phyloP scores from a whole-genome alignment of 495 filamentous ascomycete species.

The Aspergillus cavernicola region DNA sequence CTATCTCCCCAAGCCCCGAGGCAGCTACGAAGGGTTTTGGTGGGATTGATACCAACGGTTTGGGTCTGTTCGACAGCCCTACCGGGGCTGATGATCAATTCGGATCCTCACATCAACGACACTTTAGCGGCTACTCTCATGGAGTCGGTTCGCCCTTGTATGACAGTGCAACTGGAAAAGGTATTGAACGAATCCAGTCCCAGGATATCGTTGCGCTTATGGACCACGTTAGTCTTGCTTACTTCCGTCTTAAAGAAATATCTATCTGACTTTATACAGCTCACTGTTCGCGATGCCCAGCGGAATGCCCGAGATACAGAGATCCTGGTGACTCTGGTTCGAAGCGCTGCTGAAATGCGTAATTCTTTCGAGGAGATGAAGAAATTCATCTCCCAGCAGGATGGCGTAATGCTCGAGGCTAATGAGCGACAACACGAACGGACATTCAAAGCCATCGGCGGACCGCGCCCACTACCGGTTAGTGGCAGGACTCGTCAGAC shows the following conservation, averaged over 20 bases:
- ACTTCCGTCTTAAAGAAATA: neutral
- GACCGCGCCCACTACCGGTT: constrained; percentile 80
- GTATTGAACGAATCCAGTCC: constrained; percentile 89
- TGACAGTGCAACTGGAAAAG: constrained; percentile 82
- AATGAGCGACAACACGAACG: constrained; percentile 84
- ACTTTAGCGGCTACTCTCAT: constrained; percentile 87
- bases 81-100: constrained; percentile 60
- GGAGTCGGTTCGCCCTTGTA: constrained; percentile 75
- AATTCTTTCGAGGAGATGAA: constrained; percentile 97
- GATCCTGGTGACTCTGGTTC: constrained; percentile 89
- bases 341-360: constrained; percentile 94
- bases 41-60: constrained; percentile 51
- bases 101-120: constrained; percentile 56
- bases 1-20: constrained; percentile 59
- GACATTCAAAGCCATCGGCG: constrained; percentile 75
- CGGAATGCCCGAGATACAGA: constrained; percentile 96
- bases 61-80: constrained; percentile 56
- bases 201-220: constrained; percentile 97
- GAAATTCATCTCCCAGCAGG: constrained; percentile 80
- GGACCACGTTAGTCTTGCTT: constrained; percentile 70
- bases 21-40: constrained; percentile 56
- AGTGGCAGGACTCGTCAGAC: constrained; percentile 41
- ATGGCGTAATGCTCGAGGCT: constrained; percentile 75
- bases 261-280: constrained; percentile 43
- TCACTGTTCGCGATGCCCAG: constrained; percentile 95